Conservation (phyloP, 352 stramenopile species). For the Phytophthora cactorum region DNA sequence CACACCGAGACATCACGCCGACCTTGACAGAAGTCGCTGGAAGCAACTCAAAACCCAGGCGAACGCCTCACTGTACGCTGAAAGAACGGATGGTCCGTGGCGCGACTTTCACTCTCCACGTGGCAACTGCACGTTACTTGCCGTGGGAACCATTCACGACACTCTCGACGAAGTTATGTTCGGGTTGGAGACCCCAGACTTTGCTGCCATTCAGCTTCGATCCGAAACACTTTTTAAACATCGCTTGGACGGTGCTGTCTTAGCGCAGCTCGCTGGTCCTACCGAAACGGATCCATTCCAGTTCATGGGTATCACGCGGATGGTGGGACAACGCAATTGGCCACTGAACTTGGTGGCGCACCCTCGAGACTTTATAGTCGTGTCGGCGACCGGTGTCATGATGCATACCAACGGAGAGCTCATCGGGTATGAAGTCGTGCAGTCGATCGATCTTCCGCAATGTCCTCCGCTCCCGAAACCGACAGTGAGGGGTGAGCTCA, state of each 20-base stretch:
- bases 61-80: slow-evolving; percentile 40
- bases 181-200: slow-evolving; percentile 43
- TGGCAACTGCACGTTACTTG: slow-evolving; percentile 37
- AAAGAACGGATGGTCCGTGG: slow-evolving; percentile 13
- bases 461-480: not conserved
- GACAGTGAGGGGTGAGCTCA: not conserved
- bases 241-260: slow-evolving; percentile 43
- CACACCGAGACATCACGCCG: slow-evolving; percentile 21
- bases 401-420: slow-evolving; percentile 26
- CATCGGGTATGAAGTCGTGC: slow-evolving; percentile 45
- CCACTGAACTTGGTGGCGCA: slow-evolving; percentile 46
- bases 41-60: slow-evolving; percentile 39
- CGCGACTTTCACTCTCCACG: slow-evolving; percentile 34
- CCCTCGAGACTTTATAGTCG: slow-evolving; percentile 32
- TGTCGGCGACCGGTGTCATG: slow-evolving; percentile 28
- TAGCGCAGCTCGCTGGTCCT: slow-evolving; percentile 53
- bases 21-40: slow-evolving; percentile 39
- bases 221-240: slow-evolving; percentile 30
- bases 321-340: slow-evolving; percentile 40
- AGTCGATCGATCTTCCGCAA: slow-evolving; percentile 41
- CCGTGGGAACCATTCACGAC: slow-evolving; percentile 45
- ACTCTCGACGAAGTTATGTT: slow-evolving; percentile 70
- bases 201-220: slow-evolving; percentile 47
- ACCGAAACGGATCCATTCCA: slow-evolving; percentile 46
- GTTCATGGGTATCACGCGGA: slow-evolving; percentile 40